Evolutionary conservation across 805 yeast species (phyloP).

Genomic region (Saccharomyces mikatae): DNA sequence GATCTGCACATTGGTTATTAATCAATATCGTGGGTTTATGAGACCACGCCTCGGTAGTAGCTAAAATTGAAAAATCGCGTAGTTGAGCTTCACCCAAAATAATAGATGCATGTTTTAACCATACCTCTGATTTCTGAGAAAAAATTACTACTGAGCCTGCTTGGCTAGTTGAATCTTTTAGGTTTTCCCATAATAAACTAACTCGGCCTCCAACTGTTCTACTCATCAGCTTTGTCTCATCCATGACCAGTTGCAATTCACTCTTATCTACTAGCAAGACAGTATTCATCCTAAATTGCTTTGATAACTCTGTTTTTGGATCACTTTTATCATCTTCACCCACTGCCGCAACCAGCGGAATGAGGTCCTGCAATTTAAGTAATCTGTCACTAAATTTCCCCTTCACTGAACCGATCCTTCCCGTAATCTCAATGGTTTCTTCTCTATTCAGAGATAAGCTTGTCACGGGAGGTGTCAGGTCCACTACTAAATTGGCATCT

Average conservation of each 20-base stretch:
- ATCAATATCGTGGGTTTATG: constrained; percentile 11
- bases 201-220: constrained; percentile 12
- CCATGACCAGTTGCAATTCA: constrained; percentile 15
- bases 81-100: constrained; percentile 17
- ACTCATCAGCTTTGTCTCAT: constrained; percentile 10
- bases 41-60: constrained; percentile 15
- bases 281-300: constrained; percentile 13
- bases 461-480: constrained; percentile 11
- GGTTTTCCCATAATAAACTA: constrained; percentile 16
- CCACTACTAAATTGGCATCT: constrained; percentile 13
- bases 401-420: constrained; percentile 18
- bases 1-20: constrained; percentile 13
- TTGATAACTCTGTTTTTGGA: constrained; percentile 1
- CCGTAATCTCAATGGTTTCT: constrained; percentile 14
- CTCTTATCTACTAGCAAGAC: constrained; percentile 15
- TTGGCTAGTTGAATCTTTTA: constrained; percentile 15
- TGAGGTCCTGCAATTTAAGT: constrained; percentile 8
- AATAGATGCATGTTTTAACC: constrained; percentile 12
- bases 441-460: constrained; percentile 10
- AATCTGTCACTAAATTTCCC: constrained; percentile 21
- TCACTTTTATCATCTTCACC: constrained; percentile 1
- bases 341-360: constrained; percentile 2
- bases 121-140: constrained; percentile 15
- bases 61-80: constrained; percentile 12
- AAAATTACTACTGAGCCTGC: constrained; percentile 19